Conservation (phyloP, 352 stramenopile species). For the Globisporangium barbulae region DNA sequence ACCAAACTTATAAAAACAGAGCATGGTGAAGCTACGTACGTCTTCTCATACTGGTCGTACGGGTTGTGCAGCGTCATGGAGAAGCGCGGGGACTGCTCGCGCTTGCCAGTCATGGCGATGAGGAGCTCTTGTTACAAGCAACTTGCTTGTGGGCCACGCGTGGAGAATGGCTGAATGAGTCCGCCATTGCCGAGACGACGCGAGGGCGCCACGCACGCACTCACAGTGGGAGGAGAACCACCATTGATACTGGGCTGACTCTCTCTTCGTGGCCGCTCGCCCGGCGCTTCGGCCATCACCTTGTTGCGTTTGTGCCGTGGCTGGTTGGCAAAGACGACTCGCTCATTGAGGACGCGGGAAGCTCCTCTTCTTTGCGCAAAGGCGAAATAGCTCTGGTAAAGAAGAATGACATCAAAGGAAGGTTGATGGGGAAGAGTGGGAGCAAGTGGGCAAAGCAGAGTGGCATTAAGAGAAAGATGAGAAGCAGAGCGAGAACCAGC, state of each 20-base stretch:
- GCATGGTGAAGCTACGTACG: not conserved
- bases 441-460: no score
- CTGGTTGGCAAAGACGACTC: not conserved
- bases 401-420: no score
- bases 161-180: not conserved
- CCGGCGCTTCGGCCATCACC: no score
- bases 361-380: not conserved
- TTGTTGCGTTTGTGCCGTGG: no score
- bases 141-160: not conserved
- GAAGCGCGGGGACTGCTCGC: slow-evolving; percentile 15
- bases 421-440: no score
- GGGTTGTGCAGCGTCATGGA: slow-evolving; percentile 17
- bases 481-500: no score
- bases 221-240: not conserved
- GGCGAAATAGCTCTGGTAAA: no score
- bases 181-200: not conserved
- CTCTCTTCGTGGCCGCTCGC: not conserved
- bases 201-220: not conserved
- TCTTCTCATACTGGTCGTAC: slow-evolving; percentile 17
- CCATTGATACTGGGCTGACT: not conserved
- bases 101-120: slow-evolving; percentile 1
- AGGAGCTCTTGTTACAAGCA: not conserved
- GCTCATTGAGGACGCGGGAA: not conserved
- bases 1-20: not conserved
- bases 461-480: no score